Base-by-base conservation (phyloP, 2,329 filamentous ascomycete species). In the Neonectria ditissima region DNA sequence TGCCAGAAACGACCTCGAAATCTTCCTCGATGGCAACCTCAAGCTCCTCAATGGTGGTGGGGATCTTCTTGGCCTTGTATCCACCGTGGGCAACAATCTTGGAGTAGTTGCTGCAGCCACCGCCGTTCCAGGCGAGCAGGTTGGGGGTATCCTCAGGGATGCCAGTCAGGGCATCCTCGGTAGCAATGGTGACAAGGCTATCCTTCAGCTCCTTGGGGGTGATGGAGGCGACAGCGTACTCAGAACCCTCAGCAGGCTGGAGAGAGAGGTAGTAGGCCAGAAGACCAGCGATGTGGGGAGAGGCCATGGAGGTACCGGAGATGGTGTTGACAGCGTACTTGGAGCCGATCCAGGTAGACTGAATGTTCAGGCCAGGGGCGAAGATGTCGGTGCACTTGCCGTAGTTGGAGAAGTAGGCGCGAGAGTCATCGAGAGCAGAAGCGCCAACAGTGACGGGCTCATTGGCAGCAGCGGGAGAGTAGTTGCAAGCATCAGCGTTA, bases 401-500 rank as follows among this genome's bases (percentile, higher is more conserved):
- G 82, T 91, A 98, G 92, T 99, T 99, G 89, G 97, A 99, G 90
- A 99, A 99, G 89, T 98, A 99, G 70, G 96, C 96, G 83, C 96
- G 95, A 86, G 93, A 93, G 79, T 99, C 96, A 76, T 91, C 89
- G 65, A 99, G 89, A 73, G 93, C 96, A 48, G 94, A 97, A 72
- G 96, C 96, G 82, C 95, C 97, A 69, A 99, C 96, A 63, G 96
- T 99, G 79, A 99, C 89, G 72, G 96, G 94, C 77, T 97, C 93
- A 75, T 89, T 86, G 73, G 97, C 94, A 69, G 95, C 92, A 76
- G 96, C 97, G 65, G 96, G 96, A 43, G 96, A 99, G 89, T 98
- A 99, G 86, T 96, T 97, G 91, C 96, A 99, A 62, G 97, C 96
- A 82, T 99, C 94, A 69, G 95, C 93, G 77, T 99, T 98, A 84